A percentile compares a stretch with the other conserved stretches of the same genome.
phyloP scores from a whole-genome alignment of 768 basidiomycete genomes.

The Podaxis pistillaris region DNA sequence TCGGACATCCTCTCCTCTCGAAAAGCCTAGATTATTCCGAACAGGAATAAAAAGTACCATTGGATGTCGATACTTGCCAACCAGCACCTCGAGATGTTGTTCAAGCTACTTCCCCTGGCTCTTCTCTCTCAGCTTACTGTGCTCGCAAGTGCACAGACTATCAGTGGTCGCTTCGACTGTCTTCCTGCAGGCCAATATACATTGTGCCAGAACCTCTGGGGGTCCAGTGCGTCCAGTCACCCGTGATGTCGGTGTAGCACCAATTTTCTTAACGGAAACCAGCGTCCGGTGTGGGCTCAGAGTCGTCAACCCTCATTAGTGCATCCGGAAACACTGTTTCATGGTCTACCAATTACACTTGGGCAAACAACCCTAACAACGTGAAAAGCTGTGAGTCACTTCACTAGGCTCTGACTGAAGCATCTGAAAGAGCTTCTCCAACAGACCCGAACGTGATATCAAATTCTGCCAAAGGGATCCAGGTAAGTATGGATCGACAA shows the following conservation, averaged over 20 bases:
- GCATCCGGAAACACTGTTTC: conserved; percentile 38
- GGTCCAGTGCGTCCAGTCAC: conserved; percentile 29
- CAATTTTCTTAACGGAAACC: conserved; percentile 21
- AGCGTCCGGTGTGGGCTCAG: conserved; percentile 42
- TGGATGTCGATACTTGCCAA: too few relatives aligned
- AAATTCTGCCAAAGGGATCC: conserved; percentile 45
- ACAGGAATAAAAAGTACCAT: not conserved
- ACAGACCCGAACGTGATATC: conserved; percentile 51
- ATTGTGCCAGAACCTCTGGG: conserved; percentile 62
- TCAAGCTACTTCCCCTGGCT: not conserved
- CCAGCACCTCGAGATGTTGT: conserved; percentile 1
- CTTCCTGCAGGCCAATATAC: conserved; percentile 36
- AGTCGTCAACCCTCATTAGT: conserved; percentile 45
- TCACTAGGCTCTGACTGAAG: not conserved
- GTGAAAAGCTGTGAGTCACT: conserved; percentile 53
- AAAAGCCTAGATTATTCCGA: conserved; percentile 4
- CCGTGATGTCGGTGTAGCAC: not conserved
- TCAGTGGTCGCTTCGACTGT: conserved; percentile 9
- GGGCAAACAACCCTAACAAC: conserved; percentile 47
- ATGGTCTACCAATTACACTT: conserved; percentile 54
- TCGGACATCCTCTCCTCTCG: not conserved
- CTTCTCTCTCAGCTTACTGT: not conserved
- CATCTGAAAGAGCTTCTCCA: not conserved
- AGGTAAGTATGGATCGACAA: conserved; percentile 27
- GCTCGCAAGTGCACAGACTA: conserved; percentile 7